Evolutionary conservation across 139 green algal genomes (phyloP).

Genomic region (Micractinium conductrix): DNA sequence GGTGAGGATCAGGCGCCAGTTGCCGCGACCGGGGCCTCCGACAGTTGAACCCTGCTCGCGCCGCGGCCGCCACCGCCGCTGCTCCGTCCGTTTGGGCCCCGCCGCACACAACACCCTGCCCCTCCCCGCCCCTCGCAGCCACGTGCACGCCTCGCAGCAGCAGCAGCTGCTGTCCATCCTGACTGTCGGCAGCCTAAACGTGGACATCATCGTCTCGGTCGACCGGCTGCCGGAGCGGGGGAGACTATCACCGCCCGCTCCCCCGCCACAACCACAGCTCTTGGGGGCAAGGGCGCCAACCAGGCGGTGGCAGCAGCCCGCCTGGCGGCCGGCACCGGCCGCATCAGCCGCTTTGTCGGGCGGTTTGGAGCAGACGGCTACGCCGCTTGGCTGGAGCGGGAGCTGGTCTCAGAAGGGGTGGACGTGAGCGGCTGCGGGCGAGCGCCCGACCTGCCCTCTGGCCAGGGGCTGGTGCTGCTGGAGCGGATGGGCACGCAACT

Average conservation of each 20-base stretch:
- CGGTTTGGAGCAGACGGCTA: conserved; percentile 68
- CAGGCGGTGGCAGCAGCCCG: conserved; percentile 67
- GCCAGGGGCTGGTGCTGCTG: conserved; percentile 76
- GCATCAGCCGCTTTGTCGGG: conserved; percentile 41
- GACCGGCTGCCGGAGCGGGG: conserved; percentile 40
- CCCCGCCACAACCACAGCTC: not conserved
- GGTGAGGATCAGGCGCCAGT: too few species aligned
- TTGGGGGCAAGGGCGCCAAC: conserved; percentile 68
- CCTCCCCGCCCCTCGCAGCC: too few species aligned
- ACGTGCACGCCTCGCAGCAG: not conserved
- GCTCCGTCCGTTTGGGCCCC: too few species aligned
- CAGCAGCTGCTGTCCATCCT: not conserved
- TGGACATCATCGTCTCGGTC: conserved; percentile 54
- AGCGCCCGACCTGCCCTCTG: conserved; percentile 36
- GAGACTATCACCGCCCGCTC: conserved; percentile 49
- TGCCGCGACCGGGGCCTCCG: too few species aligned
- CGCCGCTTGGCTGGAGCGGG: conserved; percentile 23
- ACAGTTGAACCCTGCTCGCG: too few species aligned
- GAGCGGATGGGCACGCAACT: conserved; percentile 64
- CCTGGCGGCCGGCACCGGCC: conserved; percentile 4
- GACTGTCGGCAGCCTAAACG: conserved; percentile 35
- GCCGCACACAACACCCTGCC: too few species aligned
- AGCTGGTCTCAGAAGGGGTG: conserved; percentile 51
- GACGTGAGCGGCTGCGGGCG: conserved; percentile 44
- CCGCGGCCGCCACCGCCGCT: not conserved